These are phyloP conservation scores for Claviceps humidiphila DNA, from an alignment of 2,329 filamentous ascomycete genomes.

Conservation along the genomic window DNA sequence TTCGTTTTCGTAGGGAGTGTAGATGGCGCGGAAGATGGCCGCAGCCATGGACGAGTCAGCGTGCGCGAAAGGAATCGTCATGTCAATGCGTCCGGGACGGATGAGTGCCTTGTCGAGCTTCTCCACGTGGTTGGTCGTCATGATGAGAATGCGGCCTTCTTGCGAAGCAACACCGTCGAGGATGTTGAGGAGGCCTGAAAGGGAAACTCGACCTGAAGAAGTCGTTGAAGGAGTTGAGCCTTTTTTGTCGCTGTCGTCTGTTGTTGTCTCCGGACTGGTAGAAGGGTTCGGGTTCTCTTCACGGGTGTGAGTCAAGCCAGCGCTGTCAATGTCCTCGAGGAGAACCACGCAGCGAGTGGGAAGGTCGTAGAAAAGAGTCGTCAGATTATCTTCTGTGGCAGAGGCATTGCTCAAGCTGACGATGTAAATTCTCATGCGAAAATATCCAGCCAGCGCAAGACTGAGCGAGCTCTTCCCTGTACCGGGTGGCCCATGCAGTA, in stretches of 20 bases:
- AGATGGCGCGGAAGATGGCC: slow-evolving; percentile 46
- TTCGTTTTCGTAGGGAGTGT: slow-evolving; percentile 34
- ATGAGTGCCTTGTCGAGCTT: slow-evolving; percentile 50
- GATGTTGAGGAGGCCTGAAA: slow-evolving; percentile 69
- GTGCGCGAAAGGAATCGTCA: slow-evolving; percentile 41
- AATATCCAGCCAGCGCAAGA: slow-evolving; percentile 56
- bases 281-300: slow-evolving; percentile 16
- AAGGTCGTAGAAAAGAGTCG: slow-evolving; percentile 50
- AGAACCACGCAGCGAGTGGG: slow-evolving; percentile 60
- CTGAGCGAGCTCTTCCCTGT: slow-evolving; percentile 67
- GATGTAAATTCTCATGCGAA: slow-evolving; percentile 60
- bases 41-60: slow-evolving; percentile 39
- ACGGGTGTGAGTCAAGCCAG: slow-evolving; percentile 51
- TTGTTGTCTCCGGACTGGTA: slow-evolving; percentile 2
- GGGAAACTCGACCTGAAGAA: slow-evolving; percentile 36
- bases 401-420: slow-evolving; percentile 50
- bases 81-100: slow-evolving; percentile 48
- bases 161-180: slow-evolving; percentile 60
- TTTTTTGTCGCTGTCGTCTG: slow-evolving; percentile 3
- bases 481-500: slow-evolving; percentile 68
- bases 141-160: slow-evolving; percentile 49
- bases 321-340: slow-evolving; percentile 64
- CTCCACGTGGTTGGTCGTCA: slow-evolving; percentile 53
- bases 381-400: slow-evolving; percentile 53
- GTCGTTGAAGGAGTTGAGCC: slow-evolving; percentile 3